These are phyloP conservation scores for Pichia sorboxylosa DNA, from an alignment of 1,139 yeast genomes.

Conservation along the genomic window DNA sequence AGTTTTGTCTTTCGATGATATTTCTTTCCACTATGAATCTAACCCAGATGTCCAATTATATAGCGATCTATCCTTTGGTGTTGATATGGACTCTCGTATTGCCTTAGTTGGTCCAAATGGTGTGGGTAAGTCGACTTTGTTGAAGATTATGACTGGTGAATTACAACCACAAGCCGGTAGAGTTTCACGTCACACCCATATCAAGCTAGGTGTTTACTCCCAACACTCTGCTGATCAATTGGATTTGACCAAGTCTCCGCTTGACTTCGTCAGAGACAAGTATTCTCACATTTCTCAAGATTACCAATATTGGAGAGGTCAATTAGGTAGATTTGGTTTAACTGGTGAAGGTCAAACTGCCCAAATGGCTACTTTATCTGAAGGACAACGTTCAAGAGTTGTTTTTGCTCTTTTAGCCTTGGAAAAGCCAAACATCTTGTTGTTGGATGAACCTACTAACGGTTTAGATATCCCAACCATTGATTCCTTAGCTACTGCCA, in stretches of 20 bases:
- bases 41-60: conserved; percentile 79
- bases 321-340: conserved; percentile 94
- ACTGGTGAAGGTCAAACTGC: conserved; percentile 99
- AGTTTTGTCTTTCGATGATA: conserved; percentile 91
- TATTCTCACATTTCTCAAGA: conserved; percentile 87
- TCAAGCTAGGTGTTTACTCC: conserved; percentile 96
- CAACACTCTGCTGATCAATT: conserved; percentile 98
- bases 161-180: conserved; percentile 85
- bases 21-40: conserved; percentile 86
- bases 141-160: conserved; percentile 93
- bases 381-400: conserved; percentile 98
- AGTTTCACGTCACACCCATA: conserved; percentile 93
- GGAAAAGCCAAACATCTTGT: conserved; percentile 87
- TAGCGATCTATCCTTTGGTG: conserved; percentile 89
- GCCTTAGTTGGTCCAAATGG: conserved; percentile 99
- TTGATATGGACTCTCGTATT: conserved; percentile 97
- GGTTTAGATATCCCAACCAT: conserved; percentile 97
- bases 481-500: conserved; percentile 95
- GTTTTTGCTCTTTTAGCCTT: conserved; percentile 93
- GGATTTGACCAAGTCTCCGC: conserved; percentile 86
- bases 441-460: conserved; percentile 98
- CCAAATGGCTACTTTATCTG: conserved; percentile 95
- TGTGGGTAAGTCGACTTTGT: conserved; percentile 94
- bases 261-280: conserved; percentile 93
- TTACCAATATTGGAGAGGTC: conserved; percentile 98